Evolutionary conservation across 2,329 filamentous ascomycete genomes (phyloP).

Genomic region (Cladophialophora psammophila): DNA sequence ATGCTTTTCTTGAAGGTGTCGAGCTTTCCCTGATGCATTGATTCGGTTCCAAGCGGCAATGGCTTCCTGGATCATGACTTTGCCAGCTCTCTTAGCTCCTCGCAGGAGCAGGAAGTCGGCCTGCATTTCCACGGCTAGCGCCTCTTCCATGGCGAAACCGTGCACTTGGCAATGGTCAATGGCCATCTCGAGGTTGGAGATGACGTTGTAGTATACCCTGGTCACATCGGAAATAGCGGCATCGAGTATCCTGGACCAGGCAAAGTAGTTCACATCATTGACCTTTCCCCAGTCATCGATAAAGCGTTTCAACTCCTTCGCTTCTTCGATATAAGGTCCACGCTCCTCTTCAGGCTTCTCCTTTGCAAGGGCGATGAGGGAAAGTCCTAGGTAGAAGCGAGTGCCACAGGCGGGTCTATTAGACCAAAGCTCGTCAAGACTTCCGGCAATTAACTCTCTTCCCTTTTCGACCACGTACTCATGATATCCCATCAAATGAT

Average conservation of each 20-base stretch:
- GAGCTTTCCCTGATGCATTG: constrained; percentile 65
- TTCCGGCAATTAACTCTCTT: constrained; percentile 48
- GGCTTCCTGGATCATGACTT: constrained; percentile 64
- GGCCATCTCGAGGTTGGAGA: constrained; percentile 62
- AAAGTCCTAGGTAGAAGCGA: constrained; percentile 56
- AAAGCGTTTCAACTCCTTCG: constrained; percentile 58
- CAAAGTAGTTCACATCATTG: constrained; percentile 67
- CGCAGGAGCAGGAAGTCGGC: constrained; percentile 64
- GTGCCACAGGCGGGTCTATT: constrained; percentile 52
- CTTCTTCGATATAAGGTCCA: constrained; percentile 56
- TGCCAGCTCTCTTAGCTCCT: constrained; percentile 65
- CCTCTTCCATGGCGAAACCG: constrained; percentile 66
- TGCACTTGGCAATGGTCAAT: constrained; percentile 68
- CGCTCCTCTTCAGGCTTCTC: constrained; percentile 55
- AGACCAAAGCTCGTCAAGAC: constrained; percentile 56
- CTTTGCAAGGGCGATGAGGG: constrained; percentile 53
- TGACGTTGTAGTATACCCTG: constrained; percentile 53
- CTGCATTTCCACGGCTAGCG: constrained; percentile 67
- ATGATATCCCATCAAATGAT: constrained; percentile 58
- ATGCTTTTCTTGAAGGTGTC: constrained; percentile 64
- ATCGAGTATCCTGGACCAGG: constrained; percentile 64
- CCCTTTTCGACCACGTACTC: constrained; percentile 54
- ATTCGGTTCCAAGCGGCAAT: constrained; percentile 66
- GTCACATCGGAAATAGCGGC: constrained; percentile 62
- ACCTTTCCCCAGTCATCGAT: constrained; percentile 61